These are phyloP conservation scores for Hypoxylon sp. DNA, from an alignment of 2,329 filamentous ascomycete species.

Conservation along the genomic window DNA sequence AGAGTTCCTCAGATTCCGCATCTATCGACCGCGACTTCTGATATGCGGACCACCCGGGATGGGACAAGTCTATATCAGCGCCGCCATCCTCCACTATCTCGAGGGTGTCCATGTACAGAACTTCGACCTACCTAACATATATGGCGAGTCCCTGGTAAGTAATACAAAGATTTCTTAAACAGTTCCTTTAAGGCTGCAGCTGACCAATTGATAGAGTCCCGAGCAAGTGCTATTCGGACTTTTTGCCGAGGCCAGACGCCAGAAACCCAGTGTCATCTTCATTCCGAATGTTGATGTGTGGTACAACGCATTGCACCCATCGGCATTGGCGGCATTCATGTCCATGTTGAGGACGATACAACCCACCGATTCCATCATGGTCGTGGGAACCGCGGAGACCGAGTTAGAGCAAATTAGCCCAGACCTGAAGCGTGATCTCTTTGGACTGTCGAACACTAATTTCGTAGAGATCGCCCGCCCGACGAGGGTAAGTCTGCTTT, in stretches of 20 bases:
- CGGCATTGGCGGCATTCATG: conserved; percentile 84
- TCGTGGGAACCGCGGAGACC: conserved; percentile 86
- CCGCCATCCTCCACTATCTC: conserved; percentile 88
- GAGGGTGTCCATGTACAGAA: conserved; percentile 95
- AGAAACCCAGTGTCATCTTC: conserved; percentile 96
- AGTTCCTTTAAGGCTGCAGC: conserved; percentile 30
- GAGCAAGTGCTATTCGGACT: conserved; percentile 92
- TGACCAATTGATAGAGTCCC: conserved; percentile 65
- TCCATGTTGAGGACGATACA: conserved; percentile 84
- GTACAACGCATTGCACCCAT: conserved; percentile 74
- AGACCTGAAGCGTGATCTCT: conserved; percentile 80
- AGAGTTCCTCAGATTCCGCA: conserved; percentile 87
- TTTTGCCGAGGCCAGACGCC: conserved; percentile 91
- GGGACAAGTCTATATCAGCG: conserved; percentile 91
- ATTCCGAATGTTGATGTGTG: conserved; percentile 91
- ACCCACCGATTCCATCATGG: conserved; percentile 89
- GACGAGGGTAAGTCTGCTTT: conserved; percentile 62
- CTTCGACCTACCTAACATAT: conserved; percentile 89
- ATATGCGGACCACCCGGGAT: conserved; percentile 87
- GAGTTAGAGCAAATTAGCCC: conserved; percentile 71
- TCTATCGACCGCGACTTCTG: conserved; percentile 89
- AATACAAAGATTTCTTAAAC: background rate
- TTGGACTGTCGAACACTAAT: conserved; percentile 87
- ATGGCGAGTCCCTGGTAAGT: conserved; percentile 83
- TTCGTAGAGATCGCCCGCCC: conserved; percentile 78